These are phyloP conservation scores for Westerdykella ornata DNA, from an alignment of 2,329 filamentous ascomycete genomes.

Conservation along the genomic window DNA sequence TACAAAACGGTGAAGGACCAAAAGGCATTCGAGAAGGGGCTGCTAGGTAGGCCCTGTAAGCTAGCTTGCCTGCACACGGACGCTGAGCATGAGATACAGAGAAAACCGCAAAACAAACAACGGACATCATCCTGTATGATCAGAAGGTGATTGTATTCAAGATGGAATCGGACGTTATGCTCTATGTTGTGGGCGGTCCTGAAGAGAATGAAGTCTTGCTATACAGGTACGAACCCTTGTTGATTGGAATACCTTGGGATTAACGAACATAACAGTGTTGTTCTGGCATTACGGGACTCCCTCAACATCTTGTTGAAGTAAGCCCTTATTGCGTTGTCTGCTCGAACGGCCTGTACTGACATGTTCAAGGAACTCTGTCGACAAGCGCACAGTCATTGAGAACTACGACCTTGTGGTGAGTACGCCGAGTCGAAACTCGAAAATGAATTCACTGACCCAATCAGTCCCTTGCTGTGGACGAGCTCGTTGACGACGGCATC, in stretches of 20 bases:
- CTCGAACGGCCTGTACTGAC: constrained; percentile 12
- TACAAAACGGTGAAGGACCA: constrained; percentile 89
- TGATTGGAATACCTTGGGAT: background rate
- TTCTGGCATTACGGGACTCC: constrained; percentile 83
- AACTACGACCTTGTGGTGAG: constrained; percentile 84
- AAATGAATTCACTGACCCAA: constrained; percentile 58
- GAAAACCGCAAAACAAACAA: constrained; percentile 92
- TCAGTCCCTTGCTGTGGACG: constrained; percentile 86
- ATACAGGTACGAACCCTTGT: constrained; percentile 54
- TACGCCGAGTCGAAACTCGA: background rate
- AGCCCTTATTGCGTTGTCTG: constrained; percentile 20
- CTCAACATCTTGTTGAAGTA: constrained; percentile 90
- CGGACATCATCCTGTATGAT: constrained; percentile 96
- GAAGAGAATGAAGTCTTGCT: constrained; percentile 97
- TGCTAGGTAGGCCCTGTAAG: constrained; percentile 57
- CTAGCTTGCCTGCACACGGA: constrained; percentile 65
- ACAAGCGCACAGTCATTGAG: constrained; percentile 96
- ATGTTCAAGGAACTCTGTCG: constrained; percentile 70
- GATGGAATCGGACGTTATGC: constrained; percentile 94
- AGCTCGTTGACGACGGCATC: constrained; percentile 63
- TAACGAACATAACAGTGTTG: constrained; percentile 52
- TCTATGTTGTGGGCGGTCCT: constrained; percentile 82
- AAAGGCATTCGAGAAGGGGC: constrained; percentile 92
- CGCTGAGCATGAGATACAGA: constrained; percentile 35
- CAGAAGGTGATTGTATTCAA: constrained; percentile 96